Percentiles rank a stretch among this genome's conserved stretches.
phyloP scores from a whole-genome alignment of 768 basidiomycete genomes.

The Neoboletus brunneissimus region DNA sequence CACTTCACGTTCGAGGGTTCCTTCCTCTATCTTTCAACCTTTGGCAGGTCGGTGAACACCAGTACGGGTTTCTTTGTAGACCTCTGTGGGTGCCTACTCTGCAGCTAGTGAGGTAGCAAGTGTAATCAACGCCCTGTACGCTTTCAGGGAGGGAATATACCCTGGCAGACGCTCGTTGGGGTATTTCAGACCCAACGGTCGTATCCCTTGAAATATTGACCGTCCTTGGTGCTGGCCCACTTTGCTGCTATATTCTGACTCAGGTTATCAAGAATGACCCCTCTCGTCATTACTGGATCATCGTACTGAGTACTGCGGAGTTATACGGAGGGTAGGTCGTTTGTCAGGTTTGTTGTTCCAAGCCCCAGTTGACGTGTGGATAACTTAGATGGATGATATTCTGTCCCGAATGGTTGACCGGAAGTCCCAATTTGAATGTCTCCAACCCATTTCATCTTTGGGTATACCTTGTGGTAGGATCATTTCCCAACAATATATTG shows the following conservation, averaged over 20 bases:
- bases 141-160: conserved; percentile 72
- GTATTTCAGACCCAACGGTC: conserved; percentile 69
- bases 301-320: conserved; percentile 73
- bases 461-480: conserved; percentile 78
- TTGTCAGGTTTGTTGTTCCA: not conserved
- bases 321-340: conserved; percentile 68
- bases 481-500: not conserved
- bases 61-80: conserved; percentile 68
- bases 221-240: conserved; percentile 67
- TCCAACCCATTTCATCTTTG: conserved; percentile 71
- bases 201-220: conserved; percentile 84
- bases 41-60: conserved; percentile 69
- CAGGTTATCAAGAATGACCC: conserved; percentile 64
- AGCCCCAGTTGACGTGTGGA: not conserved
- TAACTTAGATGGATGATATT: conserved; percentile 77
- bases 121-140: not conserved
- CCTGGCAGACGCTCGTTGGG: conserved; percentile 80
- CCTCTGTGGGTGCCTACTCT: conserved; percentile 52
- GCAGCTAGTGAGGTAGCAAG: not conserved
- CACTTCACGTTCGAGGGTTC: conserved; percentile 80
- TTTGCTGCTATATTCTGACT: conserved; percentile 70
- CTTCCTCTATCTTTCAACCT: conserved; percentile 73
- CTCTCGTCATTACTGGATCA: conserved; percentile 62
- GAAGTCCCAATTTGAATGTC: conserved; percentile 67
- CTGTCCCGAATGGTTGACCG: conserved; percentile 81